These are phyloP conservation scores for Capsicum chinense DNA, from an alignment of 257 asterid species.

Conservation along the genomic window DNA sequence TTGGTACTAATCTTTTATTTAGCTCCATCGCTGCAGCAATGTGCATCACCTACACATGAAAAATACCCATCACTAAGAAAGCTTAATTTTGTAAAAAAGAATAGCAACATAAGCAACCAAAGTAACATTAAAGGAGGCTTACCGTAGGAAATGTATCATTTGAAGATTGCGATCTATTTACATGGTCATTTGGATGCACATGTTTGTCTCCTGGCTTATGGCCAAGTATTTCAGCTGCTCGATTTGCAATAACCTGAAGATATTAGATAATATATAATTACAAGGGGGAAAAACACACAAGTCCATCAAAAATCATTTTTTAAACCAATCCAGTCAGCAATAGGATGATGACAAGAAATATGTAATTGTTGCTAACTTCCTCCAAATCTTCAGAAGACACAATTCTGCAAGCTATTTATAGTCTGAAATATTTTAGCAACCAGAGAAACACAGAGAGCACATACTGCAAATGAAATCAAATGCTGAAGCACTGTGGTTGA, in stretches of 20 bases:
- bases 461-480: background rate
- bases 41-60: constrained; percentile 81
- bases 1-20: constrained; percentile 78
- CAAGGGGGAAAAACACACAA: background rate
- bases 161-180: constrained; percentile 36
- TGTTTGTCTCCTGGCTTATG: constrained; percentile 29
- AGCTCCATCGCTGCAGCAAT: constrained; percentile 94
- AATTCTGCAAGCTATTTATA: background rate
- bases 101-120: background rate
- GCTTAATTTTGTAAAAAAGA: background rate
- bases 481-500: background rate
- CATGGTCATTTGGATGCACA: constrained; percentile 39
- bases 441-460: background rate
- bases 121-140: background rate
- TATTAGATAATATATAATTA: background rate
- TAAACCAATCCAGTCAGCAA: background rate
- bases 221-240: constrained; percentile 34
- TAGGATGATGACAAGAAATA: background rate
- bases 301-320: background rate
- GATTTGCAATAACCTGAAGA: constrained; percentile 34
- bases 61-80: background rate
- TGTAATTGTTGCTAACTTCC: background rate
- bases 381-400: background rate
- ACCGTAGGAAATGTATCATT: constrained; percentile 39
- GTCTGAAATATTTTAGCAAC: background rate